These are phyloP conservation scores for Trichoderma aggressivum DNA, from an alignment of 2,329 filamentous ascomycete species.

Conservation along the genomic window DNA sequence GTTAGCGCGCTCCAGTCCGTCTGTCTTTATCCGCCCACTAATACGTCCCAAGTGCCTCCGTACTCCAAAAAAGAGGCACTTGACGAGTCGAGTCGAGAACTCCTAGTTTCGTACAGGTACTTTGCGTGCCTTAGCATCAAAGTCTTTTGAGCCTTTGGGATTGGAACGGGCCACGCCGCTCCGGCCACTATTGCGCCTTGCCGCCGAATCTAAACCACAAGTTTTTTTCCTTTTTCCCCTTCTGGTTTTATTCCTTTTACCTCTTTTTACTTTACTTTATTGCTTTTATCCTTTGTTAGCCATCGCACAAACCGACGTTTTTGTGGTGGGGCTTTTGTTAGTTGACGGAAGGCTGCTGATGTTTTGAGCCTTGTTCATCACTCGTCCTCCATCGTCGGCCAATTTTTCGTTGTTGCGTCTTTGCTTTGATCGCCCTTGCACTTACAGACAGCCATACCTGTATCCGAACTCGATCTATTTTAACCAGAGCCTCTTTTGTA, in stretches of 20 bases:
- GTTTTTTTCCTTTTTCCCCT: neutral
- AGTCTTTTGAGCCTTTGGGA: neutral
- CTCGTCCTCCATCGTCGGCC: neutral
- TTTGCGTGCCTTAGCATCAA: neutral
- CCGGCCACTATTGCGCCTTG: conserved; percentile 9
- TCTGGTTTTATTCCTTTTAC: neutral
- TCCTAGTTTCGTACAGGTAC: neutral
- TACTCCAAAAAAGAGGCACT: neutral
- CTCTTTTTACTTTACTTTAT: neutral
- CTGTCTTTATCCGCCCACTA: conserved; percentile 2
- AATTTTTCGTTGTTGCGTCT: neutral
- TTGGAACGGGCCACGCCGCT: conserved; percentile 15
- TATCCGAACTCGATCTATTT: neutral
- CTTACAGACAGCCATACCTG: neutral
- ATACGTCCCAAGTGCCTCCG: neutral
- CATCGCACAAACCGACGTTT: neutral
- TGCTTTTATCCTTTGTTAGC: neutral
- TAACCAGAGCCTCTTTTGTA: neutral
- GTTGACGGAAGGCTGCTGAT: neutral
- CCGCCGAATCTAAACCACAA: conserved; percentile 6
- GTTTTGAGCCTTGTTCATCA: neutral
- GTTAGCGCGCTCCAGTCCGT: neutral
- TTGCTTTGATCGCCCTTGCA: neutral
- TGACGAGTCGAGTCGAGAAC: neutral
- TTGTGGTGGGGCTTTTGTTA: neutral